Evolutionary conservation across 139 green algal genomes (phyloP), one percentile per base, ranked within the genome.

Genomic region (Nannochloris sp.): DNA sequence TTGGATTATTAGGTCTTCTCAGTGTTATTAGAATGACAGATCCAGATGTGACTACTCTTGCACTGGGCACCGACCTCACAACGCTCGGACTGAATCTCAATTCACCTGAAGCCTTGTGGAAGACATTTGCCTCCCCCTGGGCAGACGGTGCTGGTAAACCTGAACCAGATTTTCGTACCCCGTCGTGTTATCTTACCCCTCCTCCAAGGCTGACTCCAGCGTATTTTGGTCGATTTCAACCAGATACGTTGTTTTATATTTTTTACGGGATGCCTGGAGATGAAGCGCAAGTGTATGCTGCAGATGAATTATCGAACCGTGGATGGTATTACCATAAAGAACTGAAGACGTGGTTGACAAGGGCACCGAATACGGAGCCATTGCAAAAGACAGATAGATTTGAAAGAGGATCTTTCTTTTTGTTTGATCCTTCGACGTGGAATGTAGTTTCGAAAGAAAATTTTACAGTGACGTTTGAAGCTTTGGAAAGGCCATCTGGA

Each of bases 241-340:
- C 90, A 61, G 93, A 99, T 58, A 98, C 93, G 23, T 81, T 99
- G 33, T 97, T 99, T 75, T 99, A 97, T 85, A 89, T 97, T 54
- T 98, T 97, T 67, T 97, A 97, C 75, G 84, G 71, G 47, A 81
- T 82, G 72, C 81, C 85, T 6, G 71, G 74, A n/a, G 86, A 95
- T 42, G 86, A 95, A 74, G 83, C 85, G 19, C 92, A 98, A 83
- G 61, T 97, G 30, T 86, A 87, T 35, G 91, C 92, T n/a, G 92
- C 90, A 3, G 92, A 97, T 42, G 92, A 98, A 84, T 82, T 98
- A 47, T 79, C 65, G n/a, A 60, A 15, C 33, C 62, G 92, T 1
- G 89, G 89, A 19, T 98, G 92, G 92, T 84, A 75, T 56, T 96
- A 84, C 72, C 87, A 97, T 77, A 86, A 85, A 69, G 82, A 87